Evolutionary conservation across 495 filamentous ascomycete genomes (phyloP).

Genomic region (Achaetomiella virescens): DNA sequence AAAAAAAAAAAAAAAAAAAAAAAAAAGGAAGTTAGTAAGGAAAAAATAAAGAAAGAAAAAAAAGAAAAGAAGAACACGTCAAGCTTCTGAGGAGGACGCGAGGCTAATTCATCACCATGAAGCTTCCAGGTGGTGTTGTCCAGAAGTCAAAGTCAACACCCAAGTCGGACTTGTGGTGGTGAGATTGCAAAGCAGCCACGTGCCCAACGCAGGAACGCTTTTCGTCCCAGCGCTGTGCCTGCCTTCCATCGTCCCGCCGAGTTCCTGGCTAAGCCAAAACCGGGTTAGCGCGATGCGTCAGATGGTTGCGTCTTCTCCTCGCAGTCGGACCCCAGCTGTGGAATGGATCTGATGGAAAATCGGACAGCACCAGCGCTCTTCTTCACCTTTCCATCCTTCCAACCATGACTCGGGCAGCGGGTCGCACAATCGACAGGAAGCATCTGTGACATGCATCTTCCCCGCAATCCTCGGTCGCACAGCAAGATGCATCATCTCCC

Average conservation of each 20-base stretch:
- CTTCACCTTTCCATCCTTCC: neutral
- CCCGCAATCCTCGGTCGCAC: neutral
- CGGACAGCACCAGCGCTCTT: too few species aligned
- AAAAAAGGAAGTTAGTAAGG: too few species aligned
- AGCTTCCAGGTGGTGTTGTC: too few species aligned
- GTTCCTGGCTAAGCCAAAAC: conserved; percentile 7
- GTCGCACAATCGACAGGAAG: neutral
- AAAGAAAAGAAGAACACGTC: too few species aligned
- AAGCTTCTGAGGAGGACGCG: too few species aligned
- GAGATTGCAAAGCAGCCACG: neutral
- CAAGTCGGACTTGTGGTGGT: neutral
- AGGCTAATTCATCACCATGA: too few species aligned
- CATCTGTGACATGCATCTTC: neutral
- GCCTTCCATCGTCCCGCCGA: conserved; percentile 5
- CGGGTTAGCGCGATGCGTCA: neutral
- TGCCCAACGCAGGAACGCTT: neutral
- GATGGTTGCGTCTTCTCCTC: neutral
- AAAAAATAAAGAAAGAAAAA: too few species aligned
- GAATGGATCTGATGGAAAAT: neutral
- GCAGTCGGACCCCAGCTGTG: neutral
- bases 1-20: too few species aligned
- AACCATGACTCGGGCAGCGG: neutral
- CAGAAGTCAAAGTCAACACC: too few species aligned
- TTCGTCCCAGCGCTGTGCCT: neutral
- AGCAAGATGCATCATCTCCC: neutral